These are phyloP conservation scores for Trametes punicea DNA, from an alignment of 768 basidiomycete species.

Conservation along the genomic window DNA sequence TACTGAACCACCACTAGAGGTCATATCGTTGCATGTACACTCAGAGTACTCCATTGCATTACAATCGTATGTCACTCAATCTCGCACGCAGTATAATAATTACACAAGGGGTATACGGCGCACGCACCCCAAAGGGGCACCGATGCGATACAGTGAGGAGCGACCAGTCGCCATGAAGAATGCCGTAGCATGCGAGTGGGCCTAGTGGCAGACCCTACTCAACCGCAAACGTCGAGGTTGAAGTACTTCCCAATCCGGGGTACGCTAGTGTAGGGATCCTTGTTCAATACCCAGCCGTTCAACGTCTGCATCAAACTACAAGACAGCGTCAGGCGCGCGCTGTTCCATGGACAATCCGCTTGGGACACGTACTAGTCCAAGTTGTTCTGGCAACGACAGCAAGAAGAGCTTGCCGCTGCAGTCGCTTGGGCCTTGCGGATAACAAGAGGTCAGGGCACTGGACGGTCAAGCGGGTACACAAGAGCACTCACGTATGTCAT, in stretches of 20 bases:
- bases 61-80: constrained; percentile 1
- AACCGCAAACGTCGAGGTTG: constrained; percentile 47
- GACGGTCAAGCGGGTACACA: background rate
- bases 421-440: constrained; percentile 49
- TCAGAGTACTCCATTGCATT: background rate
- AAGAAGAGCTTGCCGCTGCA: constrained; percentile 47
- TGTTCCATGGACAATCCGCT: background rate
- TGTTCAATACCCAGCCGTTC: constrained; percentile 69
- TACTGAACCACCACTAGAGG: too few relatives aligned
- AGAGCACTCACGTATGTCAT: constrained; percentile 53
- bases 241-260: constrained; percentile 60
- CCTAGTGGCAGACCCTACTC: too few relatives aligned
- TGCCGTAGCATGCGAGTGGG: too few relatives aligned
- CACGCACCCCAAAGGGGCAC: background rate
- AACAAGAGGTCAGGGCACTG: background rate
- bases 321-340: constrained; percentile 7
- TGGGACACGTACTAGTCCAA: constrained; percentile 70
- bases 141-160: constrained; percentile 1
- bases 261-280: constrained; percentile 44
- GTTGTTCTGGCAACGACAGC: constrained; percentile 79
- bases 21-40: background rate
- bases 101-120: constrained; percentile 1
- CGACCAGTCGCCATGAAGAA: background rate
- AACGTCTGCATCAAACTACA: constrained; percentile 62
- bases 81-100: background rate